Evolutionary conservation across 2,329 filamentous ascomycete species (phyloP).

Genomic region (Trichoderma polysporum): DNA sequence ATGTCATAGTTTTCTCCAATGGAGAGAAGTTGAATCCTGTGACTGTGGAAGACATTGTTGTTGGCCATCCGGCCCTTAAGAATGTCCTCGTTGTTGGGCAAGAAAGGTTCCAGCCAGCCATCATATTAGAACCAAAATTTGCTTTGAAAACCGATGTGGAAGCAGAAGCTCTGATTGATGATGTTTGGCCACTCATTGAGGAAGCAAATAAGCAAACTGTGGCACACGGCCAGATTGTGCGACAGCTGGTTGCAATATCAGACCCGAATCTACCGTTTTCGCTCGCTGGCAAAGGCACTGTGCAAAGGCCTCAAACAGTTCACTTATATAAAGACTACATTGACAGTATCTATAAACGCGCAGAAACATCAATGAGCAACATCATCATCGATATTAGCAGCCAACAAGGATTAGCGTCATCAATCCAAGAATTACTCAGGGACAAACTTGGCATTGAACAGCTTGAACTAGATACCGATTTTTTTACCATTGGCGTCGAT

Average conservation of each 20-base stretch:
- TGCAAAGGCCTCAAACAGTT: slow-evolving; percentile 36
- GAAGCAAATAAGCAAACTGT: slow-evolving; percentile 44
- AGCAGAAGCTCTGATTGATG: slow-evolving; percentile 37
- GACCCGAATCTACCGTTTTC: slow-evolving; percentile 43
- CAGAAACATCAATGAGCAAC: background rate
- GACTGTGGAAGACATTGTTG: slow-evolving; percentile 36
- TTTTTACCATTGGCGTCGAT: background rate
- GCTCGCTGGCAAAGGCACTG: slow-evolving; percentile 46
- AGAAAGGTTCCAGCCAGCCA: slow-evolving; percentile 45
- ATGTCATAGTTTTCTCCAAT: slow-evolving; percentile 42
- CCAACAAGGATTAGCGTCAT: background rate
- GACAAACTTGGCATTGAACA: background rate
- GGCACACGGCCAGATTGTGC: slow-evolving; percentile 46
- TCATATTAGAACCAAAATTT: slow-evolving; percentile 46
- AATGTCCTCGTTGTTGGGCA: slow-evolving; percentile 42
- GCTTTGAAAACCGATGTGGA: slow-evolving; percentile 29
- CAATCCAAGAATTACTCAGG: background rate
- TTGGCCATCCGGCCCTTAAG: slow-evolving; percentile 30
- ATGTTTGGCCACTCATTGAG: slow-evolving; percentile 45
- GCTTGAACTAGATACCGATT: background rate
- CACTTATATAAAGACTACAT: background rate
- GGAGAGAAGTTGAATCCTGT: slow-evolving; percentile 45
- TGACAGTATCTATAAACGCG: background rate
- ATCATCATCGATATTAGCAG: background rate
- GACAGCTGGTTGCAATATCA: slow-evolving; percentile 40